A percentile compares a stretch with the other conserved stretches of the same genome.
phyloP scores from a whole-genome alignment of 257 asterid species.

The Solanum lycopersicoides region DNA sequence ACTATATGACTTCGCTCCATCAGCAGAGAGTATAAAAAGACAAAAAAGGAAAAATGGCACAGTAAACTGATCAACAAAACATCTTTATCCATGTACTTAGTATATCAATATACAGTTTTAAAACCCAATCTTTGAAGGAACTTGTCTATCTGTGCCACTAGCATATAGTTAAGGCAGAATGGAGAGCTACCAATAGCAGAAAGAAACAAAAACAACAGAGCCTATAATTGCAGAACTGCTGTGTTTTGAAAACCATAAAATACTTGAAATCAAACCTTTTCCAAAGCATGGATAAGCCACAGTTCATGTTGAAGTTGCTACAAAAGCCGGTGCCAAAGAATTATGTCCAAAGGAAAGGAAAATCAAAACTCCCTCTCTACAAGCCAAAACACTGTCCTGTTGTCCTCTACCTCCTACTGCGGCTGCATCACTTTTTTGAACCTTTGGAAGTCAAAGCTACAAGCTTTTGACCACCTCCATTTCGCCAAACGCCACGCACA shows the following conservation, averaged over 20 bases:
- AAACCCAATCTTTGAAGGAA: background rate
- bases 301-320: background rate
- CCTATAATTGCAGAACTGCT: background rate
- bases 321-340: background rate
- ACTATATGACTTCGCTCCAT: background rate
- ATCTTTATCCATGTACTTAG: background rate
- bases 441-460: conserved; percentile 29
- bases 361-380: background rate
- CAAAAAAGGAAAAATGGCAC: background rate
- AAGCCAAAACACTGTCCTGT: background rate
- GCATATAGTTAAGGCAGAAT: background rate
- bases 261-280: background rate
- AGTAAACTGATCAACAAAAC: background rate
- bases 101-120: background rate
- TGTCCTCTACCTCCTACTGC: background rate
- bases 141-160: background rate
- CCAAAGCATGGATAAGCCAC: background rate
- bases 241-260: background rate
- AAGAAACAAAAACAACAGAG: background rate
- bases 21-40: background rate
- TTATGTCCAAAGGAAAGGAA: background rate
- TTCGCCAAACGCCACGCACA: conserved; percentile 77
- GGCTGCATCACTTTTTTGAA: conserved; percentile 21
- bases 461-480: conserved; percentile 85
- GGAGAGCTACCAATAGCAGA: background rate